A percentile compares a stretch with the other conserved stretches of the same genome.
These are phyloP conservation scores for Aegilops umbellulata DNA, from an alignment of 176 grass and related monocot genomes.

Conservation along the genomic window DNA sequence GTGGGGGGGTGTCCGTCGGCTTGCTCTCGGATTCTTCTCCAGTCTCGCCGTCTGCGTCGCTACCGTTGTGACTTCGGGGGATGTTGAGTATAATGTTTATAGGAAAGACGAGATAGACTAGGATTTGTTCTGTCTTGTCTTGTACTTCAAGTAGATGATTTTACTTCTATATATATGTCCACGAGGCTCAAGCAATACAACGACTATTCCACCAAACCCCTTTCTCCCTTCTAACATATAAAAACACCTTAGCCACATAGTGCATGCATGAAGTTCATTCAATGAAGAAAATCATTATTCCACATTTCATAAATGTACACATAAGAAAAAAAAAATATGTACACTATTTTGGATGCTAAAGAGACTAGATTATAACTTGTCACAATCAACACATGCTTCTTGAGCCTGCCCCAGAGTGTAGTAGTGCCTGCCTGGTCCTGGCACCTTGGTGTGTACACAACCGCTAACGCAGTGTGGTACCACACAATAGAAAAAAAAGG, in stretches of 20 bases:
- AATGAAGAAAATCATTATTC: background rate
- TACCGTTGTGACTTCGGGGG: too few species aligned
- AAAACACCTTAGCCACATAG: background rate
- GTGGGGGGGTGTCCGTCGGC: too few species aligned
- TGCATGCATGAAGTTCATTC: background rate
- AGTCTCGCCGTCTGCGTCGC: too few species aligned
- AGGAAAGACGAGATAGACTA: too few species aligned
- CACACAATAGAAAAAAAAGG: background rate
- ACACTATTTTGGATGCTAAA: background rate
- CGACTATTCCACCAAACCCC: too few species aligned
- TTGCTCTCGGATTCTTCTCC: too few species aligned
- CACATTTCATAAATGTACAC: background rate
- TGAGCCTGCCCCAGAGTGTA: background rate
- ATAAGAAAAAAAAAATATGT: background rate
- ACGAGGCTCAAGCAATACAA: too few species aligned
- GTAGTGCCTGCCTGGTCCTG: slow-evolving; percentile 7
- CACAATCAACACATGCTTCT: slow-evolving; percentile 38
- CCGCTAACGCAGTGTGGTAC: slow-evolving; percentile 15
- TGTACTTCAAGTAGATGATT: too few species aligned
- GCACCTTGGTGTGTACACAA: slow-evolving; percentile 12
- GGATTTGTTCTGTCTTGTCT: too few species aligned
- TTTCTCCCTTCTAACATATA: too few species aligned
- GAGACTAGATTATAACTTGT: background rate
- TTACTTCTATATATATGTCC: too few species aligned
- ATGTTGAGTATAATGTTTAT: too few species aligned